These are phyloP conservation scores for Penicillium expansum DNA, from an alignment of 2,329 filamentous ascomycete genomes.

Conservation along the genomic window DNA sequence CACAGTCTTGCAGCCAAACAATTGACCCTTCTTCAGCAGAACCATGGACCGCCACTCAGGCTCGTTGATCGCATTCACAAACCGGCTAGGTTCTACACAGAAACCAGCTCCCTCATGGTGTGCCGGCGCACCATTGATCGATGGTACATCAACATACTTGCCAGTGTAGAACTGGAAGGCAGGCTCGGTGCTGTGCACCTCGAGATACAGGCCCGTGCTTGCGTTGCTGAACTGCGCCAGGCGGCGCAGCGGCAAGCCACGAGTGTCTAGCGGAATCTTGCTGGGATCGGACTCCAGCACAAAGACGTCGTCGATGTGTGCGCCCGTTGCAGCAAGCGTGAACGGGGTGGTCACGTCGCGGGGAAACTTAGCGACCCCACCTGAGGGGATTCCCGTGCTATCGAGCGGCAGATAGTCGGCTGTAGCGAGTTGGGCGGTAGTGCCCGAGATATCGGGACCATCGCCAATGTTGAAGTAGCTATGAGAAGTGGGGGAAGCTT, in stretches of 20 bases:
- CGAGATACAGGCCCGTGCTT: constrained; percentile 71
- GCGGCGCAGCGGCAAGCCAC: constrained; percentile 59
- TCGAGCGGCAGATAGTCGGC: constrained; percentile 72
- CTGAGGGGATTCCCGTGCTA: constrained; percentile 69
- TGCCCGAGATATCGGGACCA: constrained; percentile 60
- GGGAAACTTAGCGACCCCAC: constrained; percentile 62
- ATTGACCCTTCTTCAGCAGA: constrained; percentile 77
- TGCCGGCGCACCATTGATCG: constrained; percentile 56
- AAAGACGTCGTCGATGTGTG: constrained; percentile 89
- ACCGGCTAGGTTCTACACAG: constrained; percentile 88
- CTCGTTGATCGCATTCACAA: constrained; percentile 82
- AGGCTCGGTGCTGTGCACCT: constrained; percentile 87
- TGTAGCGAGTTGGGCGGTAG: constrained; percentile 57
- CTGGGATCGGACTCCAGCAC: constrained; percentile 65
- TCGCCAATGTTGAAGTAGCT: constrained; percentile 68
- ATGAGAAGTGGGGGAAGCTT: not conserved
- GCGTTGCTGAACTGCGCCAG: constrained; percentile 74
- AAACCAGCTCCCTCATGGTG: constrained; percentile 71
- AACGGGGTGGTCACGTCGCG: constrained; percentile 66
- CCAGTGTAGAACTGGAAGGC: constrained; percentile 98
- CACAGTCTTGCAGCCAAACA: constrained; percentile 75
- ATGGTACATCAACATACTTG: constrained; percentile 75
- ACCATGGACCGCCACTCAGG: constrained; percentile 76
- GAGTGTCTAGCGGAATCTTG: constrained; percentile 64
- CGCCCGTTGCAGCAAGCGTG: constrained; percentile 65